phyloP scores from a whole-genome alignment of 129 eudicot species.

The Artemisia annua region DNA sequence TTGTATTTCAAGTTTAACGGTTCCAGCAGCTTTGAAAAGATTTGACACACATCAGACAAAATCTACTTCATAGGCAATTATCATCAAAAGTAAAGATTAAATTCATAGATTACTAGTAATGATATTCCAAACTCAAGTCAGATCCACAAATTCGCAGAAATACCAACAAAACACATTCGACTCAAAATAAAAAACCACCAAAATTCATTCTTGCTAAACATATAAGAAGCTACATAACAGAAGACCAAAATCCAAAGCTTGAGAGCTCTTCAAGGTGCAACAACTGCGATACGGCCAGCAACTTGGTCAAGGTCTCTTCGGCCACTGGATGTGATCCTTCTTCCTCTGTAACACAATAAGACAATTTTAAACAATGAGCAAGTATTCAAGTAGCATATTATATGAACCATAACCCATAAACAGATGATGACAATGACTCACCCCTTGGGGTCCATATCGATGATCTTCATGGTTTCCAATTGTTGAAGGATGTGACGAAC shows the following conservation, averaged over 20 bases:
- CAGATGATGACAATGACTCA: constrained; percentile 22
- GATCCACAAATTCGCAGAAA: constrained; percentile 6
- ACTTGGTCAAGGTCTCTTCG: constrained; percentile 65
- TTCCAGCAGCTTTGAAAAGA: neutral
- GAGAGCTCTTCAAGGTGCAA: constrained; percentile 38
- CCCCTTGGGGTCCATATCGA: constrained; percentile 81
- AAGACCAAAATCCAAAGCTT: neutral
- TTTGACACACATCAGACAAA: neutral
- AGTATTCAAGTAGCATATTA: neutral
- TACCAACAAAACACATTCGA: constrained; percentile 18
- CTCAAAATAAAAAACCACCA: constrained; percentile 7
- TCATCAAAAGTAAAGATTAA: neutral
- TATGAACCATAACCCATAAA: neutral
- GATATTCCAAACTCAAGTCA: constrained; percentile 7
- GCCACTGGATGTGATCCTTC: constrained; percentile 56
- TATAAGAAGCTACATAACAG: constrained; percentile 35
- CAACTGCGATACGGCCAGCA: constrained; percentile 48
- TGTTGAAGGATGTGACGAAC: constrained; percentile 77
- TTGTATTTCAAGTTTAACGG: too few relatives aligned
- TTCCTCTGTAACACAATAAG: constrained; percentile 37
- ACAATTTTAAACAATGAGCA: neutral
- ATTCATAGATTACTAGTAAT: neutral
- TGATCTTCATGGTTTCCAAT: constrained; percentile 59
- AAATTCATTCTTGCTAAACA: constrained; percentile 22
- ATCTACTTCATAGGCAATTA: neutral